Base-by-base conservation (phyloP, 345 rosid species). In the Lumnitzera littorea region DNA sequence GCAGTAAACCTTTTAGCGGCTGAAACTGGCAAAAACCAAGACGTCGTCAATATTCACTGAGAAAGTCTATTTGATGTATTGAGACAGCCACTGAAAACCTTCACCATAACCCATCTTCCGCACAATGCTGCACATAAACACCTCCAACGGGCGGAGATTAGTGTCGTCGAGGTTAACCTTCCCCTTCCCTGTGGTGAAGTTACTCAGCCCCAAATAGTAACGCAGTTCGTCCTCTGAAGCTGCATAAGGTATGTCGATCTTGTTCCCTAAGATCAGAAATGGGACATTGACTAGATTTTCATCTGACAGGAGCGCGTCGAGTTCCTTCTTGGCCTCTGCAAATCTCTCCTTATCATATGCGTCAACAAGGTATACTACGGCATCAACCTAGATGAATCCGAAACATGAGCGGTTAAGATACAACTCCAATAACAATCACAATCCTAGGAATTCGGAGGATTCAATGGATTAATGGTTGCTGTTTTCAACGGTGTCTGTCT, bases 101-200 rank as follows among this genome's bases (percentile, higher is more conserved):
- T 87, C 89, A 1, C 95, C 91, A 31, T 87, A 87, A 7, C 95
- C 95, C 95, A 87, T 87, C 73, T 82, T 84, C 57, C 89, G 85
- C 46, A 87, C 95, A 9, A 87, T 81, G 81, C 89, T 87, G 74
- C 95, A 87, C 95, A 83, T 87, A 49, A 79, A 87, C 53, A 87
- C 89, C 75, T 87, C 91, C 3, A 87, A 75, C 5, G 91, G 91
- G 47, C 95, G 85, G 46, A 87, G 68, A 27, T 51, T 70, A 15
- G 84, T 58, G 31, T 77, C 78, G 14, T 60, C 74, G 5, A 87
- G 75, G 60, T 57, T 76, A 12, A 82, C 87, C 62, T 71, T 84
- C 11, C 78, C 84, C 65, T 87, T 87, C 55, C 95, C 91, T 0
- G 95, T 85, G 13, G 95, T 87, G 80, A 87, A 87, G 69, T 79